These are phyloP conservation scores for Panaeolus cyanescens DNA, from an alignment of 768 basidiomycete species.

Conservation along the genomic window DNA sequence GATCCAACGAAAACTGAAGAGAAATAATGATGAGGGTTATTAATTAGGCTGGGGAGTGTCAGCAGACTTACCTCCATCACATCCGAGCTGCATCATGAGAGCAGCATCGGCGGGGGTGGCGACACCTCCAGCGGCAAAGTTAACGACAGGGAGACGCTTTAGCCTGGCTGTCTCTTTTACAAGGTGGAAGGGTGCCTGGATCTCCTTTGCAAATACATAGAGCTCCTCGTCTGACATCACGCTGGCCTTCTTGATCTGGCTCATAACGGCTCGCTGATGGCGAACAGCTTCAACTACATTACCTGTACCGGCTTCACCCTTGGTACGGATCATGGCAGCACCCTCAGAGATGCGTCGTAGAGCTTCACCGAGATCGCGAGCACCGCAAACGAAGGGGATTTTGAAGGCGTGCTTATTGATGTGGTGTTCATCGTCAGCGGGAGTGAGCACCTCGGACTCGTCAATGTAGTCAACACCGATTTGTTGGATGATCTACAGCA, in stretches of 20 bases:
- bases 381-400: constrained; percentile 95
- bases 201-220: constrained; percentile 89
- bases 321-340: constrained; percentile 97
- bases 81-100: constrained; percentile 98
- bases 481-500: constrained; percentile 84
- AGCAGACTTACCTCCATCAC: constrained; percentile 79
- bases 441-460: constrained; percentile 93
- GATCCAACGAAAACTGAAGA: constrained; percentile 92
- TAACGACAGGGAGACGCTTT: constrained; percentile 93
- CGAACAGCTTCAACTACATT: constrained; percentile 94
- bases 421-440: constrained; percentile 94
- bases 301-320: constrained; percentile 89
- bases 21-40: constrained; percentile 2
- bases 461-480: constrained; percentile 97
- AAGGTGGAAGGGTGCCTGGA: constrained; percentile 92
- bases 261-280: constrained; percentile 81
- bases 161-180: constrained; percentile 94
- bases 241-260: constrained; percentile 83
- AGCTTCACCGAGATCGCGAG: constrained; percentile 93
- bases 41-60: constrained; percentile 1
- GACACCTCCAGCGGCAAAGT: constrained; percentile 94
- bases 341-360: constrained; percentile 96
- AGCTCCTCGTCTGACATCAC: constrained; percentile 95
- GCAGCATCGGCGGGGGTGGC: constrained; percentile 94
- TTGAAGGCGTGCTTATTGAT: constrained; percentile 97